These are phyloP conservation scores for Globisporangium mamillatum DNA, from an alignment of 352 stramenopile genomes.

Conservation along the genomic window DNA sequence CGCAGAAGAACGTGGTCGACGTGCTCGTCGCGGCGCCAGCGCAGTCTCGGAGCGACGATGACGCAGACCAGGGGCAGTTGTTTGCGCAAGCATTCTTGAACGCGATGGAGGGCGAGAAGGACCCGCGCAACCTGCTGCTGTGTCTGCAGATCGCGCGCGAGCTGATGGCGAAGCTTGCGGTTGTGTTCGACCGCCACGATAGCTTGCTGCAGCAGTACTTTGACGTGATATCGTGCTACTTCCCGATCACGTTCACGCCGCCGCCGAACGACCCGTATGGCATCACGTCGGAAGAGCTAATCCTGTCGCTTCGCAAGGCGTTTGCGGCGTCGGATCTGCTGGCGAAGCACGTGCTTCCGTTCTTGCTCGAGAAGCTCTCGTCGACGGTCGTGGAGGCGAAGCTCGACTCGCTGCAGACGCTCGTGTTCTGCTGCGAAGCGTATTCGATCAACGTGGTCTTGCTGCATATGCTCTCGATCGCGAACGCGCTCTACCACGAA, in stretches of 20 bases:
- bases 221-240: constrained; percentile 90
- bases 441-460: constrained; percentile 82
- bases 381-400: constrained; percentile 78
- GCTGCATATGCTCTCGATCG: constrained; percentile 63
- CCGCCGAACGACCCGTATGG: constrained; percentile 89
- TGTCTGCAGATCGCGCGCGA: constrained; percentile 71
- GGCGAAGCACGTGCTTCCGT: constrained; percentile 77
- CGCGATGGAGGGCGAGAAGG: constrained; percentile 89
- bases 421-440: constrained; percentile 77
- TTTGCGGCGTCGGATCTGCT: constrained; percentile 80
- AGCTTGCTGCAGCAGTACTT: constrained; percentile 82
- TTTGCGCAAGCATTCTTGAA: constrained; percentile 79
- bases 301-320: constrained; percentile 70
- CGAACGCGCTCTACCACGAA: constrained; percentile 75
- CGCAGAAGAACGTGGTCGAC: constrained; percentile 51
- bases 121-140: constrained; percentile 82
- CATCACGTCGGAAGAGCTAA: constrained; percentile 86
- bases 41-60: constrained; percentile 17
- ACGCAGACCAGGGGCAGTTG: constrained; percentile 36
- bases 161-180: constrained; percentile 53
- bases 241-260: constrained; percentile 90
- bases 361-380: constrained; percentile 86
- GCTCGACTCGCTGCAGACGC: constrained; percentile 75
- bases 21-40: constrained; percentile 37
- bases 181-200: constrained; percentile 66